These are phyloP conservation scores for Yamadazyma dendronema DNA, from an alignment of 1,139 yeast genomes.

Conservation along the genomic window DNA sequence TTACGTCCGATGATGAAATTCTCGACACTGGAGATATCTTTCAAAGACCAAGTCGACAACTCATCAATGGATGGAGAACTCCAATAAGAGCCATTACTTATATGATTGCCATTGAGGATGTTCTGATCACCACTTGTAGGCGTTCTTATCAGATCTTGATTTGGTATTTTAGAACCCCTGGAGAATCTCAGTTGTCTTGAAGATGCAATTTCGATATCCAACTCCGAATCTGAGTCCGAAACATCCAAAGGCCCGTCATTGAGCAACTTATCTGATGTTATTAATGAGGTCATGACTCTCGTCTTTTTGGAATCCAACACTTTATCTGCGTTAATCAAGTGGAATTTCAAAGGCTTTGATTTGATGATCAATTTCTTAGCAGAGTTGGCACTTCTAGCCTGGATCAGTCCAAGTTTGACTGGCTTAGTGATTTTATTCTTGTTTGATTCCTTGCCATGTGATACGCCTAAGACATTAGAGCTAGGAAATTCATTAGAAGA, in stretches of 20 bases:
- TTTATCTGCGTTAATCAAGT: constrained; percentile 43
- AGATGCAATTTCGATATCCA: constrained; percentile 13
- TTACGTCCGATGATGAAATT: constrained; percentile 76
- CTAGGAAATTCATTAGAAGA: constrained; percentile 1
- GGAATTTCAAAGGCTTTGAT: constrained; percentile 43
- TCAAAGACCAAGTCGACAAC: constrained; percentile 44
- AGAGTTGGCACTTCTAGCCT: constrained; percentile 14
- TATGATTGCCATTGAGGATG: no score
- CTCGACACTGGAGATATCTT: constrained; percentile 57
- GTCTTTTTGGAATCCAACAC: constrained; percentile 36
- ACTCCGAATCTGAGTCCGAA: constrained; percentile 18
- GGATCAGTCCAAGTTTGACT: constrained; percentile 10
- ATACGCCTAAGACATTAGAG: neutral
- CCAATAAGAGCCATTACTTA: constrained; percentile 64
- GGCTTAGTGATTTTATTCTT: constrained; percentile 15
- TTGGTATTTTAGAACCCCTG: no score
- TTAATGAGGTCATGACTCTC: constrained; percentile 24
- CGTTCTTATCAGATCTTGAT: no score
- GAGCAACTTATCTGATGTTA: constrained; percentile 13
- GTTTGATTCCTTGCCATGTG: neutral
- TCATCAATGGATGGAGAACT: constrained; percentile 67
- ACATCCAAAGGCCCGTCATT: constrained; percentile 16
- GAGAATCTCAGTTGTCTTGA: no score
- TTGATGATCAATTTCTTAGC: constrained; percentile 40
- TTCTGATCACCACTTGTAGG: neutral